Evolutionary conservation across 2,329 filamentous ascomycete species (phyloP).

Genomic region (Cladosporium oxysporum): DNA sequence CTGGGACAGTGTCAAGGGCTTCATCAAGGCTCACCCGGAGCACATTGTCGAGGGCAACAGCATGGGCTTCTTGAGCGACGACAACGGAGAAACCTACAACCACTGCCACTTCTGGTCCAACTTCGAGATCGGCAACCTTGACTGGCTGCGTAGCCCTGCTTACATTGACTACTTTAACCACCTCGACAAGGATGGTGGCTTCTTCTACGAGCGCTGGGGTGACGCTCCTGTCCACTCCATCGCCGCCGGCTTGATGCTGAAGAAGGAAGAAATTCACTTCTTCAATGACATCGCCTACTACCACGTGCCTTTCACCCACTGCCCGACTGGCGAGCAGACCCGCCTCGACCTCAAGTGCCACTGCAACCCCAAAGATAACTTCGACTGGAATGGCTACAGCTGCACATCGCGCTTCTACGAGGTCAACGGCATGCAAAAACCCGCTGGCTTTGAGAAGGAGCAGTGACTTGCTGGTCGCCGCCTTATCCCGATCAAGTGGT

Average conservation of each 20-base stretch:
- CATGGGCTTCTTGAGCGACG: slow-evolving; percentile 88
- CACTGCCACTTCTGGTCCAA: slow-evolving; percentile 99
- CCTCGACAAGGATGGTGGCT: slow-evolving; percentile 87
- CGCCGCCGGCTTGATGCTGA: slow-evolving; percentile 79
- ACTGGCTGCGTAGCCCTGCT: slow-evolving; percentile 86
- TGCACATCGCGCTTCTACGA: slow-evolving; percentile 89
- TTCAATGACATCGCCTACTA: slow-evolving; percentile 99
- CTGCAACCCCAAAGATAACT: slow-evolving; percentile 95
- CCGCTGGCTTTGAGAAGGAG: slow-evolving; percentile 73
- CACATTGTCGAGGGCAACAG: slow-evolving; percentile 83
- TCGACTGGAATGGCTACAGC: slow-evolving; percentile 98
- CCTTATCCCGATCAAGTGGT: slow-evolving; percentile 8
- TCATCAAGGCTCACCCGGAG: slow-evolving; percentile 86
- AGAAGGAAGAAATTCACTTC: slow-evolving; percentile 95
- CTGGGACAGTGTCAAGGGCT: slow-evolving; percentile 94
- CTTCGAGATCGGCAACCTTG: slow-evolving; percentile 92
- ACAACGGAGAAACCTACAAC: slow-evolving; percentile 90
- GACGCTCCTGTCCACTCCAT: slow-evolving; percentile 99
- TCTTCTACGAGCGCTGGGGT: slow-evolving; percentile 99
- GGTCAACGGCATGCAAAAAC: slow-evolving; percentile 76
- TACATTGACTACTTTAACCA: slow-evolving; percentile 90
- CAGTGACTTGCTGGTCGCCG: slow-evolving; percentile 34
- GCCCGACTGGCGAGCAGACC: slow-evolving; percentile 84
- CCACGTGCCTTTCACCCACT: slow-evolving; percentile 97
- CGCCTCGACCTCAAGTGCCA: slow-evolving; percentile 85